Base-by-base conservation (phyloP, 2,329 filamentous ascomycete species). In the Penicillium brevicompactum region DNA sequence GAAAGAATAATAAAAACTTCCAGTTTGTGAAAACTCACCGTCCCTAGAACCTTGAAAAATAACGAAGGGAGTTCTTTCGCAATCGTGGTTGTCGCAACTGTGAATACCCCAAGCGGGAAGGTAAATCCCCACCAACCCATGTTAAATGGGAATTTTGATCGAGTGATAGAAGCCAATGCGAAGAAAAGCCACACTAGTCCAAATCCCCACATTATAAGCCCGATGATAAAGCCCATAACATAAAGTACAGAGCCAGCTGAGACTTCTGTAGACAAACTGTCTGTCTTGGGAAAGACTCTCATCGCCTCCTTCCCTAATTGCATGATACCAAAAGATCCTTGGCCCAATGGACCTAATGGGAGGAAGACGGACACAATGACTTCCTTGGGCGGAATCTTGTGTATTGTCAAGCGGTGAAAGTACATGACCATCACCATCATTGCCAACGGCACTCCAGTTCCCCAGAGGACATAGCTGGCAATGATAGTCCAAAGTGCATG, bases 331-430 rank as follows among this genome's bases (percentile, higher is more conserved):
- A 82, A 88, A 1, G 83, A 84, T 13, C 86, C 86, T 68, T 87
- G 84, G 0, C 86, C 86, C 2, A 88, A 73, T 0, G 87, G 86
- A 0, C 87, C 86, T 2, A 89, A 75, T 2, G 87, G 87, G 0
- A 90, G 73, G 63, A 89, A 88, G 2, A 84, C 82, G 4, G 82
- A 86, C 13, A 88, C 85, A 44, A 89, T 85, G 51, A 86, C 82
- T 62, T 87, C 86, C 54, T 81, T 80, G 1, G 86, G 82, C 0
- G 87, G 87, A 10, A 90, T 76, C 34, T 85, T 84, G 72, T 89
- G 82, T 3, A 89, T 68, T 9, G 83, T 84, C 18, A 90, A 77
- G 13, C 87, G 84, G 53, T 87, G 83, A 63, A 88, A 87, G 73
- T 90, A 90, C 43, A 89, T 80, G 5, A 82, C 83, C 16, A 89